Conservation (phyloP, 2,329 filamentous ascomycete genomes). For the Sphaerostilbella broomeana region DNA sequence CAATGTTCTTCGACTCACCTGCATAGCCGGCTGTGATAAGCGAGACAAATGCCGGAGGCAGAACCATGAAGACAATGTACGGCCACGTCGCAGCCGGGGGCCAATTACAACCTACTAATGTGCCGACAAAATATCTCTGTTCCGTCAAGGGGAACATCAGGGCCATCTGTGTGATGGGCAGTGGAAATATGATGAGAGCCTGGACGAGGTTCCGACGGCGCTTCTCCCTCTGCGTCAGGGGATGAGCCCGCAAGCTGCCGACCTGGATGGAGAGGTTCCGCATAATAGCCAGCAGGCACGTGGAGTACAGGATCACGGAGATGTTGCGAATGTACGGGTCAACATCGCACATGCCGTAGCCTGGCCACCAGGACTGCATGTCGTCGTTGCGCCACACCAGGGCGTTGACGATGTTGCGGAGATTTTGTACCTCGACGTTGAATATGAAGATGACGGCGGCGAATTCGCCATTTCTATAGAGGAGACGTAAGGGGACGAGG, state of each 20-base stretch:
- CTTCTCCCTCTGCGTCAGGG: conserved; percentile 35
- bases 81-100: conserved; percentile 40
- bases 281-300: conserved; percentile 50
- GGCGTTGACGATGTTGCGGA: conserved; percentile 42
- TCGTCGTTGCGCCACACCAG: conserved; percentile 49
- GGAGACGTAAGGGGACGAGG: conserved; percentile 44
- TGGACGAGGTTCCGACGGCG: conserved; percentile 39
- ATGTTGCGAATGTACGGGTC: conserved; percentile 43
- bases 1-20: conserved; percentile 30
- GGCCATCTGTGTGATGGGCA: conserved; percentile 43
- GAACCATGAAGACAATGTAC: conserved; percentile 41
- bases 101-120: conserved; percentile 44
- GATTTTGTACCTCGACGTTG: conserved; percentile 40
- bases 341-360: conserved; percentile 48
- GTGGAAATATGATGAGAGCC: conserved; percentile 47
- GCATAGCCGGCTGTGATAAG: conserved; percentile 41
- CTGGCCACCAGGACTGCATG: conserved; percentile 44
- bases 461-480: conserved; percentile 48
- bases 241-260: conserved; percentile 35
- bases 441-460: conserved; percentile 44
- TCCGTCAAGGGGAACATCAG: conserved; percentile 42
- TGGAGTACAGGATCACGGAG: conserved; percentile 39
- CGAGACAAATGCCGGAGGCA: conserved; percentile 39
- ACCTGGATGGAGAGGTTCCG: conserved; percentile 47
- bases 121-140: conserved; percentile 43